Base-by-base conservation (phyloP, 2,329 filamentous ascomycete genomes). In the Dothistroma septosporum region DNA sequence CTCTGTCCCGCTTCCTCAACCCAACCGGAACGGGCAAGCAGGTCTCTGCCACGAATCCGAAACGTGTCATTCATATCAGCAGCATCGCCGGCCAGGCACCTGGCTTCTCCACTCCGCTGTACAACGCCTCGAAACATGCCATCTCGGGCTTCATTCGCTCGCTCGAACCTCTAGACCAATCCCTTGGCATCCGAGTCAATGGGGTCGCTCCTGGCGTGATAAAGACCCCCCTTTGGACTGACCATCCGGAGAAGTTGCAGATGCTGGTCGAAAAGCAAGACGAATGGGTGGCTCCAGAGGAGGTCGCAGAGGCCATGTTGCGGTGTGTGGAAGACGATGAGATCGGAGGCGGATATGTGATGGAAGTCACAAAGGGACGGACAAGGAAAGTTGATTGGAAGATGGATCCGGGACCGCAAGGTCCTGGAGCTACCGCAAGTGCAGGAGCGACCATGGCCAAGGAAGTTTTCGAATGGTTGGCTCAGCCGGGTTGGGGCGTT, bases 191-290 rank as follows among this genome's bases (percentile, higher is more conserved):
- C 55, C 74, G 83, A 0, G 83, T 87, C 16, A 85, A 83, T 21
- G 83, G 79, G 6, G 83, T 87, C 2, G 83, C 83, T 16, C 85
- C 85, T 0, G 85, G 84, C 0, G 72, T 86, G 1, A 84, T 87
- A 66, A 84, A 81, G 63, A 87, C 85, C 12, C 85, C 85, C 7
- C 72, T 87, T 5, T 87, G 83, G 83, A 84, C 80, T 0, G 84
- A 86, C 2, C 78, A 86, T 64, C 82, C 83, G 0, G 84, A 87
- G 70, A 87, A 87, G 69, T 55, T 85, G 66, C 75, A 75, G 60
- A 79, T 82, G 64, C 61, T 86, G 0, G 76, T 80, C 41, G 73
- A 77, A 32, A 71, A 67, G 9, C 70, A 72, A 14, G 84, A 86
- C 67, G 76, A 72, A 61, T 87, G 84, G 84, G 83, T 85, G 14